Base-by-base conservation (phyloP, 352 stramenopile species). In the Globisporangium acanthophoron region DNA sequence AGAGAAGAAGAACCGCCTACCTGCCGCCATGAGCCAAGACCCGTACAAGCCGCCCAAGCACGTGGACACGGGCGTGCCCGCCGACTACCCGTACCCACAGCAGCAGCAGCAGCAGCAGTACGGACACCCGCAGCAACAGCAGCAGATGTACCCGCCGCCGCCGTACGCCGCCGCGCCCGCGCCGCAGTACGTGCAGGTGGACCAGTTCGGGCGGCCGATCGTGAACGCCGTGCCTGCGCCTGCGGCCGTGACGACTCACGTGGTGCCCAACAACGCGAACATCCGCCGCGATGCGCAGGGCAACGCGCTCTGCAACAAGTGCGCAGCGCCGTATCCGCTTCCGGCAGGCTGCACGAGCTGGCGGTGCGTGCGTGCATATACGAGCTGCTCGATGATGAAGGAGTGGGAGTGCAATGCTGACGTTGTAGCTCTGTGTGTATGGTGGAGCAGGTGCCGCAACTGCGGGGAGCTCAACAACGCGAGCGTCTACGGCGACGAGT, bases 391-490 rank as follows among this genome's bases (percentile, higher is more conserved):
- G 24, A 1, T 27, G 24, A 27, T 3, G 24, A 27, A 27, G 24
- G 24, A 27, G 24, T 27, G 24, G 3, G 24, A 27, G 18, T 39
- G 33, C 6, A 37, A 11, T 58, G 18, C 16, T 53, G 15, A 43
- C 29, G 46, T 20, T 44, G n/a, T 54, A 13, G 24, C 24, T 58
- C 5, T 41, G 9, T 59, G 29, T 60, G 31, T 5, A 7, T 31
- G 45, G 12, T 6, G 15, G 11, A 18, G 16, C 46, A 74, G 79
- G 54, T 92, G 82, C 66, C 79, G 79, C 50, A 80, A 66, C 45
- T 92, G 82, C 54, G 74, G 78, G 18, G 71, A 90, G 40, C 67
- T 92, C 29, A 92, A 92, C 65, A 92, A 90, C 54, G 82, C 82
- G 35, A 92, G 82, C 54, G 64, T 85, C 21, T 88, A 88, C 58